A percentile compares a stretch with the other conserved stretches of the same genome.
These are phyloP conservation scores for Gleditsia sinensis DNA, from an alignment of 306 rosid species.

Conservation along the genomic window DNA sequence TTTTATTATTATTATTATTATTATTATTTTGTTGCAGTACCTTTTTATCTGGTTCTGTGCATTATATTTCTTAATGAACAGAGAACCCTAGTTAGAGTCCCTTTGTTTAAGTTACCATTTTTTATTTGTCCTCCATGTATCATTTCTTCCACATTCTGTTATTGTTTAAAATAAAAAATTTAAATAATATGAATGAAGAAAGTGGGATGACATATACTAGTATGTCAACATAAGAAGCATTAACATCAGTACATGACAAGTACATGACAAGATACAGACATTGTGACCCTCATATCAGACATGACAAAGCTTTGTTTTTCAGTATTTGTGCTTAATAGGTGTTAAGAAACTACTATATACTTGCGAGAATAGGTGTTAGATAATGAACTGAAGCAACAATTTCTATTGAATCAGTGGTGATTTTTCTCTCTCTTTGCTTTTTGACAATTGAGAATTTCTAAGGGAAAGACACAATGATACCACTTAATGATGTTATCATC, in stretches of 20 bases:
- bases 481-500: too few species aligned
- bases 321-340: too few species aligned
- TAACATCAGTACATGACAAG: too few species aligned
- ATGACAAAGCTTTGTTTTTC: too few species aligned
- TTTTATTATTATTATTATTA: neutral
- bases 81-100: neutral
- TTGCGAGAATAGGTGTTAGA: neutral
- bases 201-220: neutral
- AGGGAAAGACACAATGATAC: too few species aligned
- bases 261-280: too few species aligned
- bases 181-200: neutral
- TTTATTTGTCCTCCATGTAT: neutral
- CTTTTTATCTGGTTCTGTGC: neutral
- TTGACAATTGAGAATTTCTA: neutral
- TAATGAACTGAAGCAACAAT: neutral
- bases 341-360: neutral
- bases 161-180: neutral
- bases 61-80: neutral
- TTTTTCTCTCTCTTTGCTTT: too few species aligned
- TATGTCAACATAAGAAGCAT: too few species aligned
- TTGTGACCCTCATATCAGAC: too few species aligned
- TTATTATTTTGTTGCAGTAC: neutral
- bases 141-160: neutral
- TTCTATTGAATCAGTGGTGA: neutral
- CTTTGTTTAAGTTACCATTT: neutral